phyloP scores from a whole-genome alignment of 768 basidiomycete genomes.

The Termitomyces sp. region DNA sequence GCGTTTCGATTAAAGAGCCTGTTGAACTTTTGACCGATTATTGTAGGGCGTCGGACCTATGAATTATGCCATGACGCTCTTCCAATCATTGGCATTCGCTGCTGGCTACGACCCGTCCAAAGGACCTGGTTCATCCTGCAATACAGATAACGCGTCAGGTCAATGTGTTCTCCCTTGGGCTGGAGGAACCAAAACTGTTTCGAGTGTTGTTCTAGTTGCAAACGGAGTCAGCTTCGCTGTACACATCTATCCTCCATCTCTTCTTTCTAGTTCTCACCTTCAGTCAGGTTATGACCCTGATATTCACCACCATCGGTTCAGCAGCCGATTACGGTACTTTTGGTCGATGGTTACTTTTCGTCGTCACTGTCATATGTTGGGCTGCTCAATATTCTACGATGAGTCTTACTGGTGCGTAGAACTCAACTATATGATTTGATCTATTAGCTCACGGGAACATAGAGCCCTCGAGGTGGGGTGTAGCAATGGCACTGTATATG shows the following conservation, averaged over 20 bases:
- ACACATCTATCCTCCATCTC: slow-evolving; percentile 13
- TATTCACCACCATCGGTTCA: slow-evolving; percentile 77
- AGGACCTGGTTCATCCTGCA: slow-evolving; percentile 69
- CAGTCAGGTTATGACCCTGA: slow-evolving; percentile 62
- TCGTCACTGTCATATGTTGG: slow-evolving; percentile 73
- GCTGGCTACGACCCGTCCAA: slow-evolving; percentile 71
- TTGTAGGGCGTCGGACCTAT: slow-evolving; percentile 62
- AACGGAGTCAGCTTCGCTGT: slow-evolving; percentile 75
- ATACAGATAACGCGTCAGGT: slow-evolving; percentile 49
- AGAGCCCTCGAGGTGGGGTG: slow-evolving; percentile 68
- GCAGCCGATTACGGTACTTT: slow-evolving; percentile 73
- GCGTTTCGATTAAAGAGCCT: slow-evolving; percentile 5
- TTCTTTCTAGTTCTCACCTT: background rate
- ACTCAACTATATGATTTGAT: background rate
- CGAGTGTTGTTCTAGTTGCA: slow-evolving; percentile 70
- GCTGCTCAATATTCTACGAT: slow-evolving; percentile 74
- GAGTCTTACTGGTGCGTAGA: slow-evolving; percentile 54
- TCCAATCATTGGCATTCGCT: slow-evolving; percentile 63
- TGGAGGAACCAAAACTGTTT: slow-evolving; percentile 64
- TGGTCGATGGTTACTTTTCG: slow-evolving; percentile 73
- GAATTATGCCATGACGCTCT: slow-evolving; percentile 66
- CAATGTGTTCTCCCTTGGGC: slow-evolving; percentile 79
- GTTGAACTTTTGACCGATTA: background rate
- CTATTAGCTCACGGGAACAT: background rate
- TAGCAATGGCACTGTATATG: slow-evolving; percentile 76